Evolutionary conservation across 1,284 basidiomycete species (phyloP), one percentile per base, ranked within the genome.

Genomic region (Garcileccinum viscosum): DNA sequence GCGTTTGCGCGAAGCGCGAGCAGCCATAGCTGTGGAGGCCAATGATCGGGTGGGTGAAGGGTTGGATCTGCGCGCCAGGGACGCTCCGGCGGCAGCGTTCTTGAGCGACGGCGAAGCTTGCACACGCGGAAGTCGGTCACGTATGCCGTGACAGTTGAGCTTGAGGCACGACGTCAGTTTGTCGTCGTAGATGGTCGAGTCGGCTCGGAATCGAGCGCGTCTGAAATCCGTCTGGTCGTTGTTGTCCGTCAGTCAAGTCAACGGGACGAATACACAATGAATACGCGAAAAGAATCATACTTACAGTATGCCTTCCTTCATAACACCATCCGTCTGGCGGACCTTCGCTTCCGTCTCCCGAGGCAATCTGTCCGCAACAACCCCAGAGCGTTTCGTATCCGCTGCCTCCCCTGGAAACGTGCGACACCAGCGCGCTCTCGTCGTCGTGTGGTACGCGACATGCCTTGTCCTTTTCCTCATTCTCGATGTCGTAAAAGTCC

Each of bases 301-400:
- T 70, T 67, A 91, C 91, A 14, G 92, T 93, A 76, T 94, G 93
- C 76, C 85, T 87, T 5, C 92, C 93, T 78, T 94, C 92, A 72
- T 93, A 94, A 74, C 92, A 94, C 91, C 91, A 94, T 1, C 92
- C 92, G 76, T 93, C 92, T 3, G 92, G 93, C 3, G 92, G 93
- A 1, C 92, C 92, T 81, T 90, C 89, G 71, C 92, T 90, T 0
- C 92, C 92, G 71, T 91, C 88, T 1, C 92, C 93, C 60, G 92
- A 88, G 14, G 89, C 88, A 0, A 86, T 89, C 75, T 86, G 84
- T 9, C 87, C 90, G 77, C 92, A 94, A 79, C 92, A 94, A 5
- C 86, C 87, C 86, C 88, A 94, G 2, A 89, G 80, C 0, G 87
- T 88, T 77, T 89, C 86, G 69, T 85, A 85, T 38, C 78, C 82